These are phyloP conservation scores for Wickerhamiella kurtzmanii DNA, from an alignment of 805 yeast species.

Conservation along the genomic window DNA sequence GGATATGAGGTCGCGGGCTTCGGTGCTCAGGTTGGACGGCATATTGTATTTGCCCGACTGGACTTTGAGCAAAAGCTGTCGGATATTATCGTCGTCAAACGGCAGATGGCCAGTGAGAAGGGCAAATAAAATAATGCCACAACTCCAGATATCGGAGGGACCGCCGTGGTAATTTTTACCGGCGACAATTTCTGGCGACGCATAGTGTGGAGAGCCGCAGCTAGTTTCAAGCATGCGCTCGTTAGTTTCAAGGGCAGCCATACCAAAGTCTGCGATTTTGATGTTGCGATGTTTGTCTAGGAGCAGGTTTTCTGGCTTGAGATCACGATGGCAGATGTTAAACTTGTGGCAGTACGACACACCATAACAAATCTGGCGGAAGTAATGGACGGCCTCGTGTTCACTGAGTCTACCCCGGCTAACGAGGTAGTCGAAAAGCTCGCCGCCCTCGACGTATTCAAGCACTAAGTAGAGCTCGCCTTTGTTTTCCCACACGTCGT, in stretches of 20 bases:
- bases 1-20: slow-evolving; percentile 76
- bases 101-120: slow-evolving; percentile 89
- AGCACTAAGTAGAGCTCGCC: slow-evolving; percentile 80
- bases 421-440: slow-evolving; percentile 79
- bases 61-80: slow-evolving; percentile 75
- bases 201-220: slow-evolving; percentile 98
- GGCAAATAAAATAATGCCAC: slow-evolving; percentile 92
- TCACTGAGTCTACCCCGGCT: slow-evolving; percentile 82
- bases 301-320: slow-evolving; percentile 68
- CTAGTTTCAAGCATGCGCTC: slow-evolving; percentile 80
- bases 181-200: slow-evolving; percentile 94
- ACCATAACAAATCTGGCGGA: slow-evolving; percentile 73
- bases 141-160: slow-evolving; percentile 95
- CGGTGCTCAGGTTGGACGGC: slow-evolving; percentile 65
- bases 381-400: slow-evolving; percentile 77
- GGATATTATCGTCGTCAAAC: slow-evolving; percentile 89
- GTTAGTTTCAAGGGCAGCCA: slow-evolving; percentile 90
- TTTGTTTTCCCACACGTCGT: slow-evolving; percentile 96
- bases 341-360: slow-evolving; percentile 74
- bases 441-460: slow-evolving; percentile 97
- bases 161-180: slow-evolving; percentile 94
- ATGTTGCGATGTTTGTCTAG: slow-evolving; percentile 76
- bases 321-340: slow-evolving; percentile 78
- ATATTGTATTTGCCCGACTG: slow-evolving; percentile 78
- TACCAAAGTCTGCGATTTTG: slow-evolving; percentile 96